Evolutionary conservation across 495 filamentous ascomycete genomes (phyloP).

Genomic region (Thermothielavioides terrestris): DNA sequence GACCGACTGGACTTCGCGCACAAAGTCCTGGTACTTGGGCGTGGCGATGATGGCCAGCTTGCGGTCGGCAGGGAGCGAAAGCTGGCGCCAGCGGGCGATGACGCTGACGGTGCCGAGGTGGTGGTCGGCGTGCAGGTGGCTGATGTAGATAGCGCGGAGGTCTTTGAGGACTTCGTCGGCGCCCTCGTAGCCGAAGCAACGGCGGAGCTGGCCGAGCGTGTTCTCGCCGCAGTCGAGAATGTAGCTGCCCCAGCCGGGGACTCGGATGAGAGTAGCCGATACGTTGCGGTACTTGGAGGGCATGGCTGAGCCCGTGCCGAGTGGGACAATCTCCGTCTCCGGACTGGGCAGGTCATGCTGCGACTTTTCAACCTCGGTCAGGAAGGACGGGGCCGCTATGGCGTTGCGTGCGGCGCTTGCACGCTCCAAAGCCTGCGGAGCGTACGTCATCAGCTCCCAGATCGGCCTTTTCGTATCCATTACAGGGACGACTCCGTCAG

Average conservation of each 20-base stretch:
- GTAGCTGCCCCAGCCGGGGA: constrained; percentile 76
- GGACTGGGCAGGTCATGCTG: constrained; percentile 53
- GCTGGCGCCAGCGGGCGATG: constrained; percentile 63
- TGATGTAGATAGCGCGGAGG: constrained; percentile 83
- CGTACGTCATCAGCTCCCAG: constrained; percentile 24
- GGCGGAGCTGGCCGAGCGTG: constrained; percentile 82
- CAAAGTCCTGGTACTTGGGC: constrained; percentile 56
- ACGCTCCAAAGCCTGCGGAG: constrained; percentile 41
- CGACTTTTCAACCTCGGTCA: constrained; percentile 28
- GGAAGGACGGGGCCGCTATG: constrained; percentile 32
- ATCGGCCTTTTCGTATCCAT: constrained; percentile 45
- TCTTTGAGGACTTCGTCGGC: constrained; percentile 63
- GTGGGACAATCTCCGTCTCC: constrained; percentile 71
- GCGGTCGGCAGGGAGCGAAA: background rate
- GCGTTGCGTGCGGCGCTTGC: constrained; percentile 39
- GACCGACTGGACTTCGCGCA: constrained; percentile 67
- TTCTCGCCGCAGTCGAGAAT: constrained; percentile 89
- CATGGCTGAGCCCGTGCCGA: constrained; percentile 82
- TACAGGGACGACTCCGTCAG: constrained; percentile 37
- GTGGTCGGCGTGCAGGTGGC: constrained; percentile 93
- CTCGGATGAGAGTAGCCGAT: constrained; percentile 72
- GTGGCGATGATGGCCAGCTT: constrained; percentile 15
- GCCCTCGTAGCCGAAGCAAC: constrained; percentile 55
- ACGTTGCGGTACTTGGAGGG: constrained; percentile 96
- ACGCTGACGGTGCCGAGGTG: constrained; percentile 75